Percentiles rank a stretch among this genome's conserved stretches.
These are phyloP conservation scores for Colletotrichum liriopes DNA, from an alignment of 2,329 filamentous ascomycete genomes.

Conservation along the genomic window DNA sequence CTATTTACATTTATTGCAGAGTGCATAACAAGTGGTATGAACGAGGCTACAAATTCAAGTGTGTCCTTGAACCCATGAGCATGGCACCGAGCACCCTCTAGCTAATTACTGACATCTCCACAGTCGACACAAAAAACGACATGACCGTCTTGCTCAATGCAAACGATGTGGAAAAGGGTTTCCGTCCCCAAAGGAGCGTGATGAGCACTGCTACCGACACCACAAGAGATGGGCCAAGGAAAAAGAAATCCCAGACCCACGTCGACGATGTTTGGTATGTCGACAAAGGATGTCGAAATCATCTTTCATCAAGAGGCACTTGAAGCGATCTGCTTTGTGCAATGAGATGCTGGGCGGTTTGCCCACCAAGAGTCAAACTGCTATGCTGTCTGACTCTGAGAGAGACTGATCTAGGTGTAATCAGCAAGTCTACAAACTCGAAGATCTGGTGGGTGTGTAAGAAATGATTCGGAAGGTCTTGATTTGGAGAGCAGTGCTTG, in stretches of 20 bases:
- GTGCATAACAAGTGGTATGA: not conserved
- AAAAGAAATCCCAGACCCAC: not conserved
- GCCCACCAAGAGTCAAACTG: constrained; percentile 1
- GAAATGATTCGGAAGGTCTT: not conserved
- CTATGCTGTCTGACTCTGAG: constrained; percentile 1
- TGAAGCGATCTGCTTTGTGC: not conserved
- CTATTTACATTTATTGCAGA: not conserved
- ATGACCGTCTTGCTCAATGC: not conserved
- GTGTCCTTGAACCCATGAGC: not conserved
- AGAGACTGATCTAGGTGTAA: not conserved
- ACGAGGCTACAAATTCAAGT: not conserved
- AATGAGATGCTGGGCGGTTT: not conserved
- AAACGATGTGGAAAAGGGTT: not conserved
- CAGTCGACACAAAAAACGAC: not conserved
- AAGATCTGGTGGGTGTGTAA: not conserved
- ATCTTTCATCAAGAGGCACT: constrained; percentile 1
- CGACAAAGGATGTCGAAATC: not conserved
- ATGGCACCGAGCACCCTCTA: too few species aligned
- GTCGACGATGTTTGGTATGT: constrained; percentile 1
- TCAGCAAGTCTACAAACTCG: not conserved
- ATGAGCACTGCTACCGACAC: not conserved
- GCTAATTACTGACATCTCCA: not conserved
- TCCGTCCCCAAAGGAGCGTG: not conserved
- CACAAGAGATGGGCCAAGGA: constrained; percentile 1
- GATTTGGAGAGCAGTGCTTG: too few species aligned